Percentiles rank a stretch among this genome's conserved stretches.
Conservation (phyloP, 164 flowering plant genomes). For the Vitis rotundifolia region DNA sequence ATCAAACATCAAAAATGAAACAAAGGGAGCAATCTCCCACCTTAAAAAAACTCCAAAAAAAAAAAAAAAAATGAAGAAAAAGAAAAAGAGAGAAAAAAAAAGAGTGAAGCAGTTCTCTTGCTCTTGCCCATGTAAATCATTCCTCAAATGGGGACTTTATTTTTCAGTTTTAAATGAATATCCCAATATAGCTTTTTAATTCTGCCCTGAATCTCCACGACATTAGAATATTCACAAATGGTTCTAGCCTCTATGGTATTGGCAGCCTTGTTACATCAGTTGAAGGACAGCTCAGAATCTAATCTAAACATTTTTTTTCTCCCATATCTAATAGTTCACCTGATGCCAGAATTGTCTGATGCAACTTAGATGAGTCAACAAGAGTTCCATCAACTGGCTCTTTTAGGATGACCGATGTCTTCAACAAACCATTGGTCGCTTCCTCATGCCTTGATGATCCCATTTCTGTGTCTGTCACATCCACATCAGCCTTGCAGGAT, state of each 20-base stretch:
- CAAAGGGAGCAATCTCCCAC: no score
- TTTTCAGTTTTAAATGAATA: constrained; percentile 15
- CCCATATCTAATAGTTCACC: constrained; percentile 9
- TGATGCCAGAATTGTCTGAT: constrained; percentile 7
- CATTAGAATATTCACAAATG: constrained; percentile 14
- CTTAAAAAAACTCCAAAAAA: no score
- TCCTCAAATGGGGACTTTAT: constrained; percentile 10
- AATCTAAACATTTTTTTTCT: constrained; percentile 10
- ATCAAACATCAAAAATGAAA: no score
- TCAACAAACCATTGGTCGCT: constrained; percentile 1
- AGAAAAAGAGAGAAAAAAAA: no score
- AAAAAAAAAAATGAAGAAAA: no score
- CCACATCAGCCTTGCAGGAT: constrained; percentile 17
- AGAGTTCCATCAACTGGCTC: background rate
- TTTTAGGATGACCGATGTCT: background rate
- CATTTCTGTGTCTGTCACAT: constrained; percentile 14
- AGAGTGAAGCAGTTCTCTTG: no score
- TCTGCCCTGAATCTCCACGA: constrained; percentile 8
- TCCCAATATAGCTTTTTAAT: constrained; percentile 7
- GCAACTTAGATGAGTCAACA: constrained; percentile 8
- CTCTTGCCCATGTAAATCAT: background rate
- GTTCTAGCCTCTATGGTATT: constrained; percentile 9
- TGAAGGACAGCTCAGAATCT: constrained; percentile 5
- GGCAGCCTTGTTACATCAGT: constrained; percentile 13
- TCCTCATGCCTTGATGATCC: background rate